Conservation (phyloP, 2,329 filamentous ascomycete genomes). For the Nemania abortiva region DNA sequence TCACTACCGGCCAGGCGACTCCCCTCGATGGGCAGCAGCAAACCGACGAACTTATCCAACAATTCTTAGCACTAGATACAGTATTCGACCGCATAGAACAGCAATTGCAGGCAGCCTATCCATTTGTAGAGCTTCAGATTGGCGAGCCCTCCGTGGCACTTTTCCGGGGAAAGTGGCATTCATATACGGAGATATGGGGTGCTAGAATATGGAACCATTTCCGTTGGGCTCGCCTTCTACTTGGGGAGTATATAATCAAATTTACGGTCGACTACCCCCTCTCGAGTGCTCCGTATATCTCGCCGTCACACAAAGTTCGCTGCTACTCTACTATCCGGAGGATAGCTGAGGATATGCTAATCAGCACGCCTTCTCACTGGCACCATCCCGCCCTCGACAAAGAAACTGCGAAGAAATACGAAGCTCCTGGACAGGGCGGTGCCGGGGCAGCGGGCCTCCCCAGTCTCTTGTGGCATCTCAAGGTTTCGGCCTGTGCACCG, state of each 20-base stretch:
- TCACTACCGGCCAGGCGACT: conserved; percentile 51
- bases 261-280: conserved; percentile 55
- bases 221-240: conserved; percentile 68
- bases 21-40: conserved; percentile 55
- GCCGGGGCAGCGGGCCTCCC: conserved; percentile 63
- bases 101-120: conserved; percentile 53
- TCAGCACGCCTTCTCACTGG: conserved; percentile 64
- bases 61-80: conserved; percentile 57
- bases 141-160: conserved; percentile 57
- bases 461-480: conserved; percentile 62
- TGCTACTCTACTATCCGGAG: conserved; percentile 54
- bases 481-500: conserved; percentile 60
- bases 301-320: conserved; percentile 48
- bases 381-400: conserved; percentile 61
- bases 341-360: conserved; percentile 59
- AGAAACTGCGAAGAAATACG: conserved; percentile 53
- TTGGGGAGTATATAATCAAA: conserved; percentile 63
- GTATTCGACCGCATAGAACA: conserved; percentile 57
- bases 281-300: conserved; percentile 53
- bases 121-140: conserved; percentile 52
- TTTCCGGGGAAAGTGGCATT: conserved; percentile 66
- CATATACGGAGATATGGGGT: conserved; percentile 66
- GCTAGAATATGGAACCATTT: conserved; percentile 70
- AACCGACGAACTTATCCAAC: conserved; percentile 54
- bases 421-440: conserved; percentile 56